Percentiles rank a stretch among this genome's conserved stretches.
Conservation (phyloP, 2,329 filamentous ascomycete genomes). For the Leptodontidium sp. region DNA sequence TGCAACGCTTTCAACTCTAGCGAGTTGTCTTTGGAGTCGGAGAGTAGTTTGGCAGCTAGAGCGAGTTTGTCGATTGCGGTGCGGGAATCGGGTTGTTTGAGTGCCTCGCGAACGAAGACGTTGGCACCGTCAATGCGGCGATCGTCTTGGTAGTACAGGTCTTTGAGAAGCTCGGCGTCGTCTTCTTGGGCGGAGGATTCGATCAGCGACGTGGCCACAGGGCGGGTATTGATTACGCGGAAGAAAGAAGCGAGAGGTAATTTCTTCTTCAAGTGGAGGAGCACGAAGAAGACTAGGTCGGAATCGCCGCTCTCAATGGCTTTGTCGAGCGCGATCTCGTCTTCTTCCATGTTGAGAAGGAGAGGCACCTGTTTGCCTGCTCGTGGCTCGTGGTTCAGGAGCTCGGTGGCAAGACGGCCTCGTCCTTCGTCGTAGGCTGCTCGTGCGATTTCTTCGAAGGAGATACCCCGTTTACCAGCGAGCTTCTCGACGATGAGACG, state of each 20-base stretch:
- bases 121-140: constrained; percentile 86
- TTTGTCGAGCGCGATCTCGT: constrained; percentile 93
- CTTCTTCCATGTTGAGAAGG: constrained; percentile 93
- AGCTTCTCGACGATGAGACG: constrained; percentile 86
- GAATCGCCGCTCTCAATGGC: constrained; percentile 95
- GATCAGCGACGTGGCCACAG: constrained; percentile 86
- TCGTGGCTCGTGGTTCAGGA: constrained; percentile 92
- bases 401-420: constrained; percentile 84
- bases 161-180: constrained; percentile 85
- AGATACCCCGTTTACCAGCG: constrained; percentile 88
- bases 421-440: constrained; percentile 95
- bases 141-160: constrained; percentile 97
- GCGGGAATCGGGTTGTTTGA: constrained; percentile 74
- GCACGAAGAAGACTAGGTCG: constrained; percentile 88
- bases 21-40: constrained; percentile 81
- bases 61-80: constrained; percentile 85
- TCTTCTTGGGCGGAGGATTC: constrained; percentile 82
- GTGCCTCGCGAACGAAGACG: constrained; percentile 84
- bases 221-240: constrained; percentile 84
- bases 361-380: constrained; percentile 96
- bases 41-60: constrained; percentile 82
- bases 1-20: constrained; percentile 79
- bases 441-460: constrained; percentile 91
- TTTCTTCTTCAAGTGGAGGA: constrained; percentile 89
- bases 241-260: constrained; percentile 92